Evolutionary conservation across 192 early-diverging fungal species (phyloP).

Genomic region (Obelidium mucronatum): DNA sequence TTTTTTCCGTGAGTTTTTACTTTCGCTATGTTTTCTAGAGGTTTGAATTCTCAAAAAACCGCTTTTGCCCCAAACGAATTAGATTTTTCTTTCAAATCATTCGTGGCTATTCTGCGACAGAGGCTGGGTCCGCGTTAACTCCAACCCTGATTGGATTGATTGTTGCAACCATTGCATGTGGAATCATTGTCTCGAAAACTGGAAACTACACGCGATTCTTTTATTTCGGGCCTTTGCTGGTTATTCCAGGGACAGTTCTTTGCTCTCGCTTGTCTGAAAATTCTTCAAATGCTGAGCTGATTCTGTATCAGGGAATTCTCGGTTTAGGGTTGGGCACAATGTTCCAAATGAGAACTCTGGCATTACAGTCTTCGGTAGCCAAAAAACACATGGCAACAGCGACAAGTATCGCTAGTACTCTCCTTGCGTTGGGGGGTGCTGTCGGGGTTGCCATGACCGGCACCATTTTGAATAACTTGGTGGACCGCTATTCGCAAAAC

Average conservation of each 20-base stretch:
- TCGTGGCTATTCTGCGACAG: conserved; percentile 73
- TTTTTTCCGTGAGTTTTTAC: conserved; percentile 67
- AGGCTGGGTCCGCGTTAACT: conserved; percentile 76
- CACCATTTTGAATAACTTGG: conserved; percentile 66
- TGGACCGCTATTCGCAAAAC: no score
- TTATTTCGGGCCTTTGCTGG: conserved; percentile 63
- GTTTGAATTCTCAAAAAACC: conserved; percentile 46
- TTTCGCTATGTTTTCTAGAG: conserved; percentile 48
- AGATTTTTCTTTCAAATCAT: conserved; percentile 62
- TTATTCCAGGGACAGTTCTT: conserved; percentile 70
- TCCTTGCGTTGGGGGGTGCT: conserved; percentile 68
- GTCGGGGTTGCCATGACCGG: conserved; percentile 71
- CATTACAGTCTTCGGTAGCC: conserved; percentile 72
- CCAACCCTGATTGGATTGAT: conserved; percentile 83
- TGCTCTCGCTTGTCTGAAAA: conserved; percentile 63
- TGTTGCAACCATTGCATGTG: conserved; percentile 30
- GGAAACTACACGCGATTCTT: conserved; percentile 67
- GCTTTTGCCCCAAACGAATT: no score
- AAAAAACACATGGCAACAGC: conserved; percentile 72
- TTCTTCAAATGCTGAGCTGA: conserved; percentile 57
- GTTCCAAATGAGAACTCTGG: conserved; percentile 78
- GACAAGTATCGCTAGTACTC: conserved; percentile 72
- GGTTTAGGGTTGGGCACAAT: conserved; percentile 79
- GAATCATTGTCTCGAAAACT: conserved; percentile 21
- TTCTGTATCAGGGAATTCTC: conserved; percentile 69